Base-by-base conservation (phyloP, 768 basidiomycete species). In the Exidia glandulosa region DNA sequence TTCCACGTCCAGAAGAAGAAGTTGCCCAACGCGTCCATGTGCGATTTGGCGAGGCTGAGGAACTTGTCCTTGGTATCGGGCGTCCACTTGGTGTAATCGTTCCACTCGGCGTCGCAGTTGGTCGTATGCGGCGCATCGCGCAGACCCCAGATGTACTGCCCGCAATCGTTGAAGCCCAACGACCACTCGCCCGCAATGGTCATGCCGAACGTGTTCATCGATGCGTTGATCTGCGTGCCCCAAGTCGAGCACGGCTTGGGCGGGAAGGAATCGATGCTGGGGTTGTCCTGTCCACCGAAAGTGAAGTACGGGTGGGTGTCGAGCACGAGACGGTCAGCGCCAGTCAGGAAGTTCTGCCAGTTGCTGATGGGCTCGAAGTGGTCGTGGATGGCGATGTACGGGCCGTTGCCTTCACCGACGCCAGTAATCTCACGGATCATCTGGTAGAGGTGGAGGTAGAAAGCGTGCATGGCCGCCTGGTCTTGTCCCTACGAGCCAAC, bases 1-100 rank as follows among this genome's bases (percentile, higher is more conserved):
- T 93, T 94, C 93, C 92, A 97, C 2, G 90, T 94, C 95, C 95
- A 98, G 80, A 96, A 98, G 81, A 96, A 97, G 77, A 84, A 96
- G 69, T 97, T 85, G 86, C 94, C 70, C 47, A 97, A 79, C 14
- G 94, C 88, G 70, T 94, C 93, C 94, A 97, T 97, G 66, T 87
- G 89, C 14, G 87, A 81, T 70, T 88, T 65, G 2, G 91, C 87
- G 65, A 94, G 89, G 61, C 86, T 74, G 72, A 77, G 75, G 64
- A 91, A 80, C 37, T 75, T 79, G 14, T 71, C 66, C 75, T 93
- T 95, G 69, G 79, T 85, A 14, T 72, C 70, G 16, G 72, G 65
- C 63, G 76, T 69, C 79, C 86, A 98, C 56, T 69, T 81, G 65
- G 81, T 73, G 77, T 82, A 96, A 67, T 94, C 80, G 16, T 81